phyloP scores from a whole-genome alignment of 768 basidiomycete genomes.

The Suillus subaureus region DNA sequence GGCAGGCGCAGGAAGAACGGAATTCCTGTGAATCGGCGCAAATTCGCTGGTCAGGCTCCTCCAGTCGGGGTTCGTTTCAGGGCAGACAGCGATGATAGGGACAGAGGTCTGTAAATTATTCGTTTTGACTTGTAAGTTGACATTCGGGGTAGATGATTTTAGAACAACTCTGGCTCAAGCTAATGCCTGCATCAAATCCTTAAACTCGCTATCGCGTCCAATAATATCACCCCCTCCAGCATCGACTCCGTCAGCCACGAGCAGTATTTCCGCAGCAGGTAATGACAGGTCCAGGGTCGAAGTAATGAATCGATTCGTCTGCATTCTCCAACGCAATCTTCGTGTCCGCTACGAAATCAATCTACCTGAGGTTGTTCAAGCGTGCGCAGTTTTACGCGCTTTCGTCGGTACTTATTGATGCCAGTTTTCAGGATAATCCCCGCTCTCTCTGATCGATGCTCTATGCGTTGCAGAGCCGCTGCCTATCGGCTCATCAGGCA shows the following conservation, averaged over 20 bases:
- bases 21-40: conserved; percentile 30
- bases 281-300: conserved; percentile 60
- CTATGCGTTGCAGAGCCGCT: conserved; percentile 74
- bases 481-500: conserved; percentile 87
- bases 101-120: conserved; percentile 30
- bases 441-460: conserved; percentile 72
- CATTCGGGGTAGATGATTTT: conserved; percentile 59
- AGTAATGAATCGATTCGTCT: conserved; percentile 63
- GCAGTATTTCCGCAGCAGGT: conserved; percentile 31
- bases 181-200: conserved; percentile 54
- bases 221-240: conserved; percentile 34
- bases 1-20: conserved; percentile 35
- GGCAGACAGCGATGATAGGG: conserved; percentile 38
- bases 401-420: conserved; percentile 12
- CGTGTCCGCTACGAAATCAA: conserved; percentile 79
- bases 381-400: conserved; percentile 51
- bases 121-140: background rate
- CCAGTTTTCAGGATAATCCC: conserved; percentile 66
- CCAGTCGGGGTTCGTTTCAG: conserved; percentile 28
- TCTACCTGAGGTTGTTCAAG: conserved; percentile 67
- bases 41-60: conserved; percentile 36
- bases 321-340: conserved; percentile 66
- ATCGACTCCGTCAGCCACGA: conserved; percentile 40
- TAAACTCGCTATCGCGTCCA: conserved; percentile 48
- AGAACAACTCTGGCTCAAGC: conserved; percentile 72